These are phyloP conservation scores for Yamadazyma takamatsuzukensis DNA, from an alignment of 805 yeast species.

Conservation along the genomic window DNA sequence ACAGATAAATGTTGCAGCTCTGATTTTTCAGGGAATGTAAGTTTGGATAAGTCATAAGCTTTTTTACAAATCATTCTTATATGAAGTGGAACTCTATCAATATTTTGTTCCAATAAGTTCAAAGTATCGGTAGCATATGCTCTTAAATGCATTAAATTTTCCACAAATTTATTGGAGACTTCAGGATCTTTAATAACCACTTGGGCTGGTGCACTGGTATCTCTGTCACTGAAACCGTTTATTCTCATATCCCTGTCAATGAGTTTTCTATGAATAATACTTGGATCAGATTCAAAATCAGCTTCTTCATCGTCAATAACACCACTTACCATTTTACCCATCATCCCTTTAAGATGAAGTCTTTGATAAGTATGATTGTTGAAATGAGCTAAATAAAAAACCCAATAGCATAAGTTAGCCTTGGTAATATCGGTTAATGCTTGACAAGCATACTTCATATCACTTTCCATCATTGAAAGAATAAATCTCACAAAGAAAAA, in stretches of 20 bases:
- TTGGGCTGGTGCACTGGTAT: slow-evolving; percentile 47
- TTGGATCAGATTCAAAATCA: slow-evolving; percentile 80
- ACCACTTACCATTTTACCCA: slow-evolving; percentile 35
- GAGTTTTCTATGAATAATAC: slow-evolving; percentile 46
- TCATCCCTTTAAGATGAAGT: slow-evolving; percentile 35
- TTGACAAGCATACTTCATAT: slow-evolving; percentile 26
- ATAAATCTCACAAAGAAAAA: slow-evolving; percentile 59
- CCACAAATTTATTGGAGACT: slow-evolving; percentile 67
- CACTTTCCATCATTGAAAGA: slow-evolving; percentile 41
- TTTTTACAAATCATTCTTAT: slow-evolving; percentile 31
- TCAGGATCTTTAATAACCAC: slow-evolving; percentile 75
- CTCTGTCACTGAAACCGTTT: slow-evolving; percentile 31
- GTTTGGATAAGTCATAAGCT: slow-evolving; percentile 36
- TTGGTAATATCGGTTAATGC: slow-evolving; percentile 39
- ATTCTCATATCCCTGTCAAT: slow-evolving; percentile 33
- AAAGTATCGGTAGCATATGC: slow-evolving; percentile 64
- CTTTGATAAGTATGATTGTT: slow-evolving; percentile 49
- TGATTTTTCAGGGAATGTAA: slow-evolving; percentile 53
- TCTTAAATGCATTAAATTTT: slow-evolving; percentile 70
- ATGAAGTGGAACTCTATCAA: slow-evolving; percentile 37
- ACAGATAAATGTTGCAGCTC: slow-evolving; percentile 61
- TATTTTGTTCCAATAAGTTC: slow-evolving; percentile 42
- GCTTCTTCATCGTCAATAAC: slow-evolving; percentile 47
- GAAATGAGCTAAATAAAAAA: slow-evolving; percentile 38
- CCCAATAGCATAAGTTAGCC: slow-evolving; percentile 39